These are phyloP conservation scores for Macrotyloma uniflorum DNA, from an alignment of 306 rosid genomes.

Conservation along the genomic window DNA sequence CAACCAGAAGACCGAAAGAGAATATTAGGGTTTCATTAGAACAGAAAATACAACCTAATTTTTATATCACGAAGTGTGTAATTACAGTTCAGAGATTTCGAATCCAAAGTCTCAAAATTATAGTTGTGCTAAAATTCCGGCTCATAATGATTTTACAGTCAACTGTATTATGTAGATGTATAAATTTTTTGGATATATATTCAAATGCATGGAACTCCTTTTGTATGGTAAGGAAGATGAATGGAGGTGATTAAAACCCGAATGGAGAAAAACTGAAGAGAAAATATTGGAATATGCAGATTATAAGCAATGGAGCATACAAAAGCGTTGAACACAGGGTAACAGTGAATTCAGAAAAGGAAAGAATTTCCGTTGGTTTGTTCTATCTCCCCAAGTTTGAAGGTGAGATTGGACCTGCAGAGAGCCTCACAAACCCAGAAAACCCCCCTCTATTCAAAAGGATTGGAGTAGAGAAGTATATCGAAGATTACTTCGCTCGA, in stretches of 20 bases:
- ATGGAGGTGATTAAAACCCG: neutral
- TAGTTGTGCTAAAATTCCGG: too few species aligned
- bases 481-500: conserved; percentile 46
- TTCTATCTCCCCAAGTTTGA: conserved; percentile 57
- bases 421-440: conserved; percentile 38
- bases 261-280: neutral
- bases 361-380: conserved; percentile 60
- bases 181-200: neutral
- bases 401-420: conserved; percentile 53
- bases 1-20: neutral
- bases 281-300: conserved; percentile 40
- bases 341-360: conserved; percentile 59
- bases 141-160: too few species aligned
- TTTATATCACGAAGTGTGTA: neutral
- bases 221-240: neutral
- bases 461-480: conserved; percentile 44
- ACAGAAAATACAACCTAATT: neutral
- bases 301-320: conserved; percentile 68
- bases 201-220: neutral
- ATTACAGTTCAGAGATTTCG: too few species aligned
- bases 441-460: conserved; percentile 51
- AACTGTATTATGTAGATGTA: too few species aligned
- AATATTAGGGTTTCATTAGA: neutral
- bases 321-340: conserved; percentile 71
- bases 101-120: too few species aligned